Conservation (phyloP, 805 yeast species). For the Metschnikowia borealis region DNA sequence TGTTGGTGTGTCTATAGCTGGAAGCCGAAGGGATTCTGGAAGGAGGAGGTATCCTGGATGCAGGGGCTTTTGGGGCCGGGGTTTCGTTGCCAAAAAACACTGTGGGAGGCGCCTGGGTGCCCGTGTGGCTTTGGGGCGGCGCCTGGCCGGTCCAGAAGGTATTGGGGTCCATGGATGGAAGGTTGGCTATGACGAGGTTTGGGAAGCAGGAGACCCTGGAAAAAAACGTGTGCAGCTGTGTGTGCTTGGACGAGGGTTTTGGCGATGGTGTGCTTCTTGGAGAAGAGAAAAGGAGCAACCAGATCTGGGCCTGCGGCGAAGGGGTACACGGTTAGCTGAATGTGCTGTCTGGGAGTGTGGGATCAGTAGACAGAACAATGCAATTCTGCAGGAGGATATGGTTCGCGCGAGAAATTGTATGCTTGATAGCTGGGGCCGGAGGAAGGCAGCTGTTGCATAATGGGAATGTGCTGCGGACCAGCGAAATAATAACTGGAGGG, state of each 20-base stretch:
- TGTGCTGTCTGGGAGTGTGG: background rate
- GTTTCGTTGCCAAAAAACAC: background rate
- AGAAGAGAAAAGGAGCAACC: too few species aligned
- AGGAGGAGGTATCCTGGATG: constrained; percentile 11
- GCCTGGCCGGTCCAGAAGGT: constrained; percentile 3
- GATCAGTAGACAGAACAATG: background rate
- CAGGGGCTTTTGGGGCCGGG: background rate
- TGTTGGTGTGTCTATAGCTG: constrained; percentile 6
- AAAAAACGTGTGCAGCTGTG: background rate
- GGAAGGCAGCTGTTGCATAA: background rate
- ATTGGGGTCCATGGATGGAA: background rate
- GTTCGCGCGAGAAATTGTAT: constrained; percentile 1
- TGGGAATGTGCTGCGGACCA: too few species aligned
- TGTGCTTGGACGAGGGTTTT: background rate
- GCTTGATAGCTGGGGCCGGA: background rate
- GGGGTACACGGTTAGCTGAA: background rate
- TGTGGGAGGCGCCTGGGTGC: background rate
- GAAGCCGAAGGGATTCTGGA: constrained; percentile 5
- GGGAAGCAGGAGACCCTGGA: background rate
- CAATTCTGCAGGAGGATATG: constrained; percentile 1
- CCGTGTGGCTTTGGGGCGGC: background rate
- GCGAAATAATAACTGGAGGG: too few species aligned
- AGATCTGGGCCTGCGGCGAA: too few species aligned
- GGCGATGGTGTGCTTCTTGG: background rate
- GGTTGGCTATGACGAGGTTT: background rate